These are phyloP conservation scores for Lactuca sativa DNA, from an alignment of 129 eudicot species.

Conservation along the genomic window DNA sequence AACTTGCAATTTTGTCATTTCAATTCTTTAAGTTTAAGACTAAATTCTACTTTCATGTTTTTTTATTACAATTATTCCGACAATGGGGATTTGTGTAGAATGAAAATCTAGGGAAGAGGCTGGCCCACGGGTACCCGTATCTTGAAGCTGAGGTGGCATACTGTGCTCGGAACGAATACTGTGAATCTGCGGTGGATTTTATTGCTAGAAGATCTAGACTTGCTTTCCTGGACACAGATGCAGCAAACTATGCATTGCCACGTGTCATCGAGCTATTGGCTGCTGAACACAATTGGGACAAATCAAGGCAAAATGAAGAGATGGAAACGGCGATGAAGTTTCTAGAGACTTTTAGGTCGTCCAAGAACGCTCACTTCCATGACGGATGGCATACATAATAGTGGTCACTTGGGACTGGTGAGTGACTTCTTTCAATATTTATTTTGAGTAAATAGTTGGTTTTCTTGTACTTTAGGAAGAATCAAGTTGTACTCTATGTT, in stretches of 20 bases:
- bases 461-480: not conserved
- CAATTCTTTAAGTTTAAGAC: too few relatives aligned
- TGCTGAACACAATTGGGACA: constrained; percentile 70
- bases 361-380: constrained; percentile 66
- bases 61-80: not conserved
- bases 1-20: too few relatives aligned
- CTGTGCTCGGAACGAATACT: constrained; percentile 74
- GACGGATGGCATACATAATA: constrained; percentile 70
- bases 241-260: constrained; percentile 70
- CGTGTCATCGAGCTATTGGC: constrained; percentile 65
- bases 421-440: not conserved
- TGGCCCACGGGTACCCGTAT: constrained; percentile 83
- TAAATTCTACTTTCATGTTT: too few relatives aligned
- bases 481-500: constrained; percentile 4
- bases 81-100: constrained; percentile 31
- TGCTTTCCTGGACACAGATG: constrained; percentile 86
- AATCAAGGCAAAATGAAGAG: constrained; percentile 64
- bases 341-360: constrained; percentile 72
- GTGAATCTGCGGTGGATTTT: constrained; percentile 82
- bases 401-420: not conserved
- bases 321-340: constrained; percentile 47
- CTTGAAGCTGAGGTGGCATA: constrained; percentile 90
- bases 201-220: constrained; percentile 84
- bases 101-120: constrained; percentile 78
- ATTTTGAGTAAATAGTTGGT: not conserved